These are phyloP conservation scores for Cercospora citrullina DNA, from an alignment of 2,329 filamentous ascomycete genomes.

Conservation along the genomic window DNA sequence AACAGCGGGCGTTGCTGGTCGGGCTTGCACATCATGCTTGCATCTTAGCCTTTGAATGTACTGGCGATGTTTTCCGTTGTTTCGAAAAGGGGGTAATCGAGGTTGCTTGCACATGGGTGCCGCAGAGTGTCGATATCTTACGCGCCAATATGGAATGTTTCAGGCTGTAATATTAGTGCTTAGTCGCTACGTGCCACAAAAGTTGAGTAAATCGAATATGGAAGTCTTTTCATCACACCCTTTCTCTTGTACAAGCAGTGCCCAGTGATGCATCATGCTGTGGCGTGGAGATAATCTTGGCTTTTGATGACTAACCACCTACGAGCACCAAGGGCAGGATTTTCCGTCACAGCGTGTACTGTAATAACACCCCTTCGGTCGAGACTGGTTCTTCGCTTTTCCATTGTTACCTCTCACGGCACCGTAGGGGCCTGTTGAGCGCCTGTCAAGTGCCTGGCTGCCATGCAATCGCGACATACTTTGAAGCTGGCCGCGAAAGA, in stretches of 20 bases:
- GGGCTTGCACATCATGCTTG: conserved; percentile 24
- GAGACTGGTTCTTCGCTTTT: too few species aligned
- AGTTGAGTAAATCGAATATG: neutral
- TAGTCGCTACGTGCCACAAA: conserved; percentile 8
- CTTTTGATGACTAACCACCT: too few species aligned
- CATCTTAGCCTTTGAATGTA: conserved; percentile 29
- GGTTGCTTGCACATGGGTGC: conserved; percentile 11
- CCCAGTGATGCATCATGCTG: too few species aligned
- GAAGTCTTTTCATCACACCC: neutral
- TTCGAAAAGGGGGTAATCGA: conserved; percentile 19
- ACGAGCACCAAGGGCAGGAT: too few species aligned
- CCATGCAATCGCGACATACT: neutral
- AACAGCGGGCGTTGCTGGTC: conserved; percentile 26
- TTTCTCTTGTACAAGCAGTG: too few species aligned
- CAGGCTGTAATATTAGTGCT: conserved; percentile 18
- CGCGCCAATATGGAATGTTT: neutral
- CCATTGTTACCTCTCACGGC: too few species aligned
- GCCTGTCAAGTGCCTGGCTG: too few species aligned
- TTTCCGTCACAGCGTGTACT: too few species aligned
- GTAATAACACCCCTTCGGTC: too few species aligned
- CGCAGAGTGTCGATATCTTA: conserved; percentile 16
- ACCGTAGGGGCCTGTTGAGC: too few species aligned
- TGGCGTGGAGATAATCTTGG: too few species aligned
- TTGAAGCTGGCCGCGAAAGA: neutral
- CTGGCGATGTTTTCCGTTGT: conserved; percentile 26